These are phyloP conservation scores for Ophiognomonia clavigignenti-juglandacearum DNA, from an alignment of 2,329 filamentous ascomycete species.

Conservation along the genomic window DNA sequence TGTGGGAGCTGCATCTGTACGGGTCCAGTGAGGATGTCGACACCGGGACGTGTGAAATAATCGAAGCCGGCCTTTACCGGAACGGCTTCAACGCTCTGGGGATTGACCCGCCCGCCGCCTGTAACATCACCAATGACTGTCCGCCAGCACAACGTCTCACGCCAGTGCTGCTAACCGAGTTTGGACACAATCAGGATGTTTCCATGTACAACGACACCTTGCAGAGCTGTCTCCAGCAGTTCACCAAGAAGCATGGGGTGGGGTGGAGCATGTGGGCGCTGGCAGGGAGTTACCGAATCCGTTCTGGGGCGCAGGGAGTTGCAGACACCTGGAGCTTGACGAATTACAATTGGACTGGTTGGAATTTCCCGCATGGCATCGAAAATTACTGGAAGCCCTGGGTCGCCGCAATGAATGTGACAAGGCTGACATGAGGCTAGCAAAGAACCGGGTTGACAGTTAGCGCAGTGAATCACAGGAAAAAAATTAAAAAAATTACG, in stretches of 20 bases:
- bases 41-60: conserved; percentile 40
- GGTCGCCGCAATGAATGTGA: conserved; percentile 36
- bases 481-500: neutral
- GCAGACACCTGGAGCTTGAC: conserved; percentile 44
- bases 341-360: conserved; percentile 41
- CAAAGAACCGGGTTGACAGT: too few relatives aligned
- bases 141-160: conserved; percentile 33
- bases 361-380: conserved; percentile 39
- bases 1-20: conserved; percentile 42
- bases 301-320: conserved; percentile 39
- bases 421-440: conserved; percentile 2
- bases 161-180: conserved; percentile 43
- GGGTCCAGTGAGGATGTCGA: conserved; percentile 35
- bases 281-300: conserved; percentile 41
- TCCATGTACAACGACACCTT: conserved; percentile 38
- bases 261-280: conserved; percentile 47
- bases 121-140: conserved; percentile 34
- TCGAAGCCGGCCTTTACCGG: conserved; percentile 43
- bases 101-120: conserved; percentile 34
- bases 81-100: conserved; percentile 44
- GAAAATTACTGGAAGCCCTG: conserved; percentile 48
- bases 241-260: conserved; percentile 37
- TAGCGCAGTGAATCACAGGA: neutral
- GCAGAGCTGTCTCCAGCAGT: conserved; percentile 40
- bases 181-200: conserved; percentile 38